phyloP scores from a whole-genome alignment of 352 stramenopile genomes.

The Pythium coloratum region DNA sequence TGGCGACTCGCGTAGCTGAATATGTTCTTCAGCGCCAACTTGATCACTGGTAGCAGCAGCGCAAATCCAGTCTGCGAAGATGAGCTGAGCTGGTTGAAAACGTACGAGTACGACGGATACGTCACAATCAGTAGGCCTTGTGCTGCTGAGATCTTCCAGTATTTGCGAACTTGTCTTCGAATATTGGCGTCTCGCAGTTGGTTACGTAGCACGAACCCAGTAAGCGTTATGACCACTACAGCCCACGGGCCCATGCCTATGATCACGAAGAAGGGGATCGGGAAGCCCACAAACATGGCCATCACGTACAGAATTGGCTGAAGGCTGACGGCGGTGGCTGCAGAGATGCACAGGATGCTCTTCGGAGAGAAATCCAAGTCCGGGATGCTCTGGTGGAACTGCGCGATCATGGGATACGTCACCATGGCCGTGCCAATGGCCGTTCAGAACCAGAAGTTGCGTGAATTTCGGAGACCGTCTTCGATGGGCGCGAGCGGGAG shows the following conservation, averaged over 20 bases:
- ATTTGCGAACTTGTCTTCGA: neutral
- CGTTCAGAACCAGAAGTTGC: conserved; percentile 16
- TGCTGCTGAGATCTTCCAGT: conserved; percentile 1
- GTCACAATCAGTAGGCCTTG: conserved; percentile 1
- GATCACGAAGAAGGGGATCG: conserved; percentile 11
- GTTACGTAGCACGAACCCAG: neutral
- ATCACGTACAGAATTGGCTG: neutral
- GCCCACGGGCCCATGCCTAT: conserved; percentile 1
- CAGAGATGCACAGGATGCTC: neutral
- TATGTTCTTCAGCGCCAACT: conserved; percentile 31
- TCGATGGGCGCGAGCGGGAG: neutral
- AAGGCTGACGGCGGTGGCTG: neutral
- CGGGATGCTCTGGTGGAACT: conserved; percentile 4
- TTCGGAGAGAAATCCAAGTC: neutral
- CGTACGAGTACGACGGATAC: conserved; percentile 13
- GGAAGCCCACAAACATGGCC: neutral
- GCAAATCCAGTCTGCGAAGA: conserved; percentile 12
- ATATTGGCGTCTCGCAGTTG: neutral
- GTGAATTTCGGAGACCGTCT: neutral
- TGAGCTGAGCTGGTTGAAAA: neutral
- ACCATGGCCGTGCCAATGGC: neutral
- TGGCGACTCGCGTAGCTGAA: conserved; percentile 9
- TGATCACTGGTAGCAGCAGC: conserved; percentile 28
- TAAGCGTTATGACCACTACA: neutral
- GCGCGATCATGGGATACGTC: neutral